phyloP scores from a whole-genome alignment of 169 alveolate species.

The Plasmodium chabaudi region DNA sequence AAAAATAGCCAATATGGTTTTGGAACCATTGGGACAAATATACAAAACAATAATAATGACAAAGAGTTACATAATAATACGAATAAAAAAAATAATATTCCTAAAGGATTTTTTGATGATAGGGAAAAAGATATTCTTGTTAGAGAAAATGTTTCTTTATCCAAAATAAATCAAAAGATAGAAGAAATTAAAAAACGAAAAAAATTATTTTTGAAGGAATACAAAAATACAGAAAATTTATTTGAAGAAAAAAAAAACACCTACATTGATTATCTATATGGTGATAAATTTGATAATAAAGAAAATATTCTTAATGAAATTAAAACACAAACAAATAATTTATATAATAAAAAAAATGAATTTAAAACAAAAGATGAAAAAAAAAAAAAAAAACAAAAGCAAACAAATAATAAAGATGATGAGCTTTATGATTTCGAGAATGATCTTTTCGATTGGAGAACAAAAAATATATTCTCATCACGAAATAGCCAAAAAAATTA shows the following conservation, averaged over 20 bases:
- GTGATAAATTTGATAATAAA: conserved; percentile 60
- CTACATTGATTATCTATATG: conserved; percentile 65
- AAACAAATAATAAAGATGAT: neutral
- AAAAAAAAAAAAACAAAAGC: neutral
- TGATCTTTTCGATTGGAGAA: conserved; percentile 54
- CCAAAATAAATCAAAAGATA: conserved; percentile 38
- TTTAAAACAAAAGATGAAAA: neutral
- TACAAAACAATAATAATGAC: neutral
- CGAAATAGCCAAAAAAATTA: neutral
- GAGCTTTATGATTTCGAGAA: conserved; percentile 8
- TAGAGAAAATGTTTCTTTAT: conserved; percentile 51
- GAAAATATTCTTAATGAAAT: conserved; percentile 47
- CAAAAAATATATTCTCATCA: conserved; percentile 1
- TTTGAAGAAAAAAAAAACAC: conserved; percentile 53
- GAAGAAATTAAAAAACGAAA: conserved; percentile 52
- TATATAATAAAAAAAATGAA: conserved; percentile 14
- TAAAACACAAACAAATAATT: conserved; percentile 8
- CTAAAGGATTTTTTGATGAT: conserved; percentile 63
- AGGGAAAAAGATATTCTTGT: conserved; percentile 56
- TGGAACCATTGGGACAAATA: conserved; percentile 2
- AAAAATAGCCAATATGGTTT: neutral
- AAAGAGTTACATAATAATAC: neutral
- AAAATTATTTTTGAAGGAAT: conserved; percentile 24
- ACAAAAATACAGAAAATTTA: conserved; percentile 24
- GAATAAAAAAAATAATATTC: conserved; percentile 22